Evolutionary conservation across 176 grass and related monocot species (phyloP), one percentile per base, ranked within the genome.

Genomic region (Zizania latifolia): DNA sequence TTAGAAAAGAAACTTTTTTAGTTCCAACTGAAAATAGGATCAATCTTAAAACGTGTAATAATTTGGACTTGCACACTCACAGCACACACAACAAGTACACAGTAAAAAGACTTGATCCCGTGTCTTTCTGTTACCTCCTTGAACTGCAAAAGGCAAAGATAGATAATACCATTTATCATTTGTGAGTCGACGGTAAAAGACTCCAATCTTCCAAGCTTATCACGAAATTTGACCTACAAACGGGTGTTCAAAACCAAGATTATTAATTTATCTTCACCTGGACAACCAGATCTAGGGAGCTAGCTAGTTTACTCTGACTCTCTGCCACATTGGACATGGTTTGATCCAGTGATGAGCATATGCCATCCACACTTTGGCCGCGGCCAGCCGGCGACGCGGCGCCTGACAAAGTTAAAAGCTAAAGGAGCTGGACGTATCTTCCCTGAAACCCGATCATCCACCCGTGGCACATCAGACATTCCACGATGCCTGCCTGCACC

Each of bases 251-350:
- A 24, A 65, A 51, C 12, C 28, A 24, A 22, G 48, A 39, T 14
- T 3, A n/a, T n/a, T n/a, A n/a, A n/a, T n/a, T n/a, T n/a, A 65
- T 65, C 62, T 65, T 38, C 21, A 65, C 35, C 19, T 22, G 62
- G 39, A 39, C 62, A 39, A 65, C 35, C 2, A 65, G 9, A 39
- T 38, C 35, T 21, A 24, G 37, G 11, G 35, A 39, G 62, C 35
- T 24, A 15, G 16, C 48, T 53, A 21, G 19, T n/a, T n/a, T n/a
- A n/a, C 48, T 79, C 48, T 66, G 75, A 85, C 82, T 66, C 63
- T 11, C 2, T 5, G 11, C 58, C 75, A 58, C 51, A 8, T 68
- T 9, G 24, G 76, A 19, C 29, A 21, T 8, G 3, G 58, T 30
- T 73, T 24, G 75, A 58, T 66, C 15, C 64, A 38, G 12, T 60